Conservation (phyloP, 305 asterid species). For the Fraxinus velutina region DNA sequence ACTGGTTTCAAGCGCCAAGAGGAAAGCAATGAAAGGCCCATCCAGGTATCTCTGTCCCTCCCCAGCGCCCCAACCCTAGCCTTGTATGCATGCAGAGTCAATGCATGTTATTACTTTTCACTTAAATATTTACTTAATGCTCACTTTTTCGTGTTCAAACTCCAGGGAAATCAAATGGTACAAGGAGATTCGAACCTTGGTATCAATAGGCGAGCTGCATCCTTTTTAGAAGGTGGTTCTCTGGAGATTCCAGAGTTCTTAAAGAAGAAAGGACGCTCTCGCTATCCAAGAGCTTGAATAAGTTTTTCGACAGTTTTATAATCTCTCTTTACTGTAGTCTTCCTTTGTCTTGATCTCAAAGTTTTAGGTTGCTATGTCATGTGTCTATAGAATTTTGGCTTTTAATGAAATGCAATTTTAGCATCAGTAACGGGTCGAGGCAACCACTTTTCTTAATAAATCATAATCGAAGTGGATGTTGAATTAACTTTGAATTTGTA, state of each 20-base stretch:
- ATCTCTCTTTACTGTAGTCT: background rate
- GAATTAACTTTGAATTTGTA: conserved; percentile 3
- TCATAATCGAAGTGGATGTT: conserved; percentile 3
- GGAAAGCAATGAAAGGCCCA: conserved; percentile 62
- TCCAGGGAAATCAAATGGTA: conserved; percentile 56
- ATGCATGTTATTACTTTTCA: background rate
- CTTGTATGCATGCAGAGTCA: background rate
- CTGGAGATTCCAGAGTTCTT: conserved; percentile 90
- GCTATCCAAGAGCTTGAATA: conserved; percentile 72
- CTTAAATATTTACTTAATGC: background rate
- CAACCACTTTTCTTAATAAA: background rate
- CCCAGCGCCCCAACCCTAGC: background rate
- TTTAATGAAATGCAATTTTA: conserved; percentile 15
- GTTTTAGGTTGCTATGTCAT: conserved; percentile 14
- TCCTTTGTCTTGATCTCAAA: background rate
- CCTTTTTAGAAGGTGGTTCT: conserved; percentile 61
- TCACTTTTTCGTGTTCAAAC: background rate
- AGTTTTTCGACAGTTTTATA: background rate
- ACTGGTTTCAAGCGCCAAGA: conserved; percentile 95
- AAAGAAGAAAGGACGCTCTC: conserved; percentile 82
- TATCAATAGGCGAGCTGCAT: conserved; percentile 54
- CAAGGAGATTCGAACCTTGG: conserved; percentile 58
- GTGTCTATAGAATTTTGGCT: conserved; percentile 40
- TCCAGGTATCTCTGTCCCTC: conserved; percentile 45
- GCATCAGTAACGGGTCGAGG: conserved; percentile 18